Evolutionary conservation across 1,284 basidiomycete genomes (phyloP), one percentile per base, ranked within the genome.

Genomic region (Butyriboletus regius): DNA sequence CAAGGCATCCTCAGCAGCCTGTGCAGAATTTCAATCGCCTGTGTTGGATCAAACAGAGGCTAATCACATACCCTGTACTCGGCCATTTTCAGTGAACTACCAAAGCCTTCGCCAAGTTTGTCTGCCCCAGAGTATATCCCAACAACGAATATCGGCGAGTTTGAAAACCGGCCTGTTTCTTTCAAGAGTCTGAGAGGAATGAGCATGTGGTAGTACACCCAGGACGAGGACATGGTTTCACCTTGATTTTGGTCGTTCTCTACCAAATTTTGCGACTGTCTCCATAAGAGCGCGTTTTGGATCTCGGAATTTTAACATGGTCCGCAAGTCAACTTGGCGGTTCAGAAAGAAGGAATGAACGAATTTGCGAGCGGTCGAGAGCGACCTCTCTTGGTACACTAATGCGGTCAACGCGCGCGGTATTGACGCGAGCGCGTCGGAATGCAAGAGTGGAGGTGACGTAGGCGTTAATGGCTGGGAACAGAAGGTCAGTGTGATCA

Each of bases 31-130:
- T 38, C 18, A 32, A 31, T 14, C 18, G 51, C 51, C 42, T 24
- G 6, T 9, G 26, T 32, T 35, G 32, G 22, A 15, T 26, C 17
- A 7, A 10, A 37, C 8, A 24, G 39, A 33, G 20, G 29, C 24
- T 28, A 26, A 28, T 43, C 12, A 22, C 81, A 56, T 65, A 91
- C 93, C 52, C 96, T 76, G 71, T 83, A 96, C 70, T 98, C 91
- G 15, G 93, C 94, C 95, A 98, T 98, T 64, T 82, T 83, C 51
- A 97, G 74, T 15, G 89, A 92, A 59, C 83, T 89, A 42, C 96
- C 96, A 63, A 92, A 92, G 8, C 93, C 94, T 72, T 99, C 94
- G 13, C 95, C 92, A 3, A 99, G 78, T 71, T 97, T 84, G 56
- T 88, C 86, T 18, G 79, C 80, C 7, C 88, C 87, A n/a, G 89